These are phyloP conservation scores for Tieghemostelium lacteum DNA, from an alignment of 78 protist species.

Conservation along the genomic window DNA sequence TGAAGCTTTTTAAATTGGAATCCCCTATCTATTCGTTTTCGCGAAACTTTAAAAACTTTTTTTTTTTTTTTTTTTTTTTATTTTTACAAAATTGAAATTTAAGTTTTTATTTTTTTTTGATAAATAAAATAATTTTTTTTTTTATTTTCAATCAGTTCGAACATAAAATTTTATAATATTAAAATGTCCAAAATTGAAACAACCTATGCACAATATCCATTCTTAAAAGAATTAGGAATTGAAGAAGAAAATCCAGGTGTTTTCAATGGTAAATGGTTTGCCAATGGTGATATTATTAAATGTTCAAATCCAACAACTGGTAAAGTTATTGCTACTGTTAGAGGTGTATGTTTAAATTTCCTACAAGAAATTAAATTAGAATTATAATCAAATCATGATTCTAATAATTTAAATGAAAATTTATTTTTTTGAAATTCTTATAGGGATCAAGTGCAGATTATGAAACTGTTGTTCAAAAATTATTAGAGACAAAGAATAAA, in stretches of 20 bases:
- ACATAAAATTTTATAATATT: too few relatives aligned
- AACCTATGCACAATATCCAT: conserved; percentile 69
- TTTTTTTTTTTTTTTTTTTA: too few relatives aligned
- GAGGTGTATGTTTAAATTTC: conserved; percentile 69
- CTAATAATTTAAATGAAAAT: background rate
- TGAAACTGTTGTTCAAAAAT: conserved; percentile 63
- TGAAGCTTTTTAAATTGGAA: too few relatives aligned
- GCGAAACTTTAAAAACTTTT: too few relatives aligned
- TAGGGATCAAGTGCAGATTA: conserved; percentile 74
- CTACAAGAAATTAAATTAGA: background rate
- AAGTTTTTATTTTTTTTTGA: too few relatives aligned
- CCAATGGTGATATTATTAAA: conserved; percentile 66
- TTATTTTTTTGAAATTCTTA: background rate
- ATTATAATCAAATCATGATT: too few relatives aligned
- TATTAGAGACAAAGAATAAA: conserved; percentile 67
- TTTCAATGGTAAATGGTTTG: conserved; percentile 83
- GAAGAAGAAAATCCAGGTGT: conserved; percentile 74
- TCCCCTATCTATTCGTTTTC: too few relatives aligned
- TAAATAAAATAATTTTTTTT: too few relatives aligned
- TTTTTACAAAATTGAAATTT: too few relatives aligned
- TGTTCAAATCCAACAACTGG: conserved; percentile 67
- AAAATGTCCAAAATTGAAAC: conserved; percentile 9
- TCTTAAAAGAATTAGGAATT: conserved; percentile 74
- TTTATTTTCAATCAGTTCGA: too few relatives aligned
- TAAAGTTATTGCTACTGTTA: conserved; percentile 79